Percentiles rank a stretch among this genome's conserved stretches.
phyloP scores from a whole-genome alignment of 2,329 filamentous ascomycete species.

The Penicillium glabrum region DNA sequence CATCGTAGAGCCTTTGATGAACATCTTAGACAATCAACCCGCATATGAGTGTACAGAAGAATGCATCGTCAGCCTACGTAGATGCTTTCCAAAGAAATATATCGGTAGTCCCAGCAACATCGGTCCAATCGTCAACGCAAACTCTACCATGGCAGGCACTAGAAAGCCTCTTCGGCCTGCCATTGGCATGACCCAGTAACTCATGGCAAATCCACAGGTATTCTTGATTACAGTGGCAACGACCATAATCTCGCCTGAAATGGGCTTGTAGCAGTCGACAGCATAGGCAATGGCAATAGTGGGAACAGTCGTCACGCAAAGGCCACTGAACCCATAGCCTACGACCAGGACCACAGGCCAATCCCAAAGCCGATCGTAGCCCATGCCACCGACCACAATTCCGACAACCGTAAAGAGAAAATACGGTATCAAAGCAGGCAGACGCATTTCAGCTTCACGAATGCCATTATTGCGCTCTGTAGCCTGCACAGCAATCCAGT shows the following conservation, averaged over 20 bases:
- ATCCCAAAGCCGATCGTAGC: slow-evolving; percentile 50
- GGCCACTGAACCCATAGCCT: slow-evolving; percentile 48
- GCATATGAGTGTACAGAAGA: background rate
- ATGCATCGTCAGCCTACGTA: background rate
- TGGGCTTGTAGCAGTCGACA: slow-evolving; percentile 49
- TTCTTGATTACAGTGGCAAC: slow-evolving; percentile 48
- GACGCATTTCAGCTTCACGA: slow-evolving; percentile 61
- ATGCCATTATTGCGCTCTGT: slow-evolving; percentile 57
- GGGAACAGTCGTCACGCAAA: slow-evolving; percentile 44
- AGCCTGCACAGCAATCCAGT: slow-evolving; percentile 50
- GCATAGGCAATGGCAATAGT: slow-evolving; percentile 48
- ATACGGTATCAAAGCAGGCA: slow-evolving; percentile 51
- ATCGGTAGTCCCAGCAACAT: slow-evolving; percentile 31
- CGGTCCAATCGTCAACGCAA: slow-evolving; percentile 41
- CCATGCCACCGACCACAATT: slow-evolving; percentile 44
- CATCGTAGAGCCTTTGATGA: no score
- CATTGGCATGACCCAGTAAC: slow-evolving; percentile 11
- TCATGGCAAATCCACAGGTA: slow-evolving; percentile 41
- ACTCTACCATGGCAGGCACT: slow-evolving; percentile 46
- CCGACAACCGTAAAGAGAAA: background rate
- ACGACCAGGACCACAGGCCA: slow-evolving; percentile 52
- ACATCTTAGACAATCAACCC: background rate
- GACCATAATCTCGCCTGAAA: slow-evolving; percentile 49
- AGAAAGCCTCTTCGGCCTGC: slow-evolving; percentile 32
- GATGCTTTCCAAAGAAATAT: background rate